Evolutionary conservation across 805 yeast species (phyloP), one percentile per base, ranked within the genome.

Genomic region (Sugiyamaella valdiviana): DNA sequence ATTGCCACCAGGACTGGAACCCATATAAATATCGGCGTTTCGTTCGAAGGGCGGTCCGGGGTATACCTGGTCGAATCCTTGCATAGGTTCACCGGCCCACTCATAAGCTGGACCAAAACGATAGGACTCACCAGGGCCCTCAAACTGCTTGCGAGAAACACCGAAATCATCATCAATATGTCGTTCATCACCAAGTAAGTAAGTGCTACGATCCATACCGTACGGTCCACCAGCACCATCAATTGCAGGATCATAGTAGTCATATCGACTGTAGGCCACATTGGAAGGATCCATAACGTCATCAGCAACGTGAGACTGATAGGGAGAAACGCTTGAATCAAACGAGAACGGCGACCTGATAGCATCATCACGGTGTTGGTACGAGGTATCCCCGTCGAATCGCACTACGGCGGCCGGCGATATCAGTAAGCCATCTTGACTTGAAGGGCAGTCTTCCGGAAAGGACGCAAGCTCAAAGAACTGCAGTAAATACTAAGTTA

Each of bases 291-390:
- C 16, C 32, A 23, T 16, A 19, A 36, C 36, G 24, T 35, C 24
- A 14, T 36, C 36, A 15, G 10, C 44, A 21, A 5, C 38, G 36
- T 35, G 7, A n/a, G 15, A 14, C 20, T 40, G 12, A 23, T 10
- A 23, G n/a, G n/a, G 38, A 12, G 12, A 16, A 17, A 20, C 45
- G 6, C 9, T 39, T 17, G 22, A 26, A 6, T 29, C 51, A 39
- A 45, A 29, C 17, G 6, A 19, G 10, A 20, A 9, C 2, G 29
- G 41, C 6, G 22, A 35, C 16, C 15, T 14, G n/a, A 51, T 39
- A 10, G 20, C 20, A 36, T 53, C 50, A 46, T 55, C 57, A 12
- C 53, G 46, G 42, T 56, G 55, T 38, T 56, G 57, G 17, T 50
- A 43, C 6, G 43, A 42, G 15, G 42, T 41, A 29, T 54, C 56